Base-by-base conservation (phyloP, 1,139 yeast genomes). In the Lodderomyces metapsilosis region DNA sequence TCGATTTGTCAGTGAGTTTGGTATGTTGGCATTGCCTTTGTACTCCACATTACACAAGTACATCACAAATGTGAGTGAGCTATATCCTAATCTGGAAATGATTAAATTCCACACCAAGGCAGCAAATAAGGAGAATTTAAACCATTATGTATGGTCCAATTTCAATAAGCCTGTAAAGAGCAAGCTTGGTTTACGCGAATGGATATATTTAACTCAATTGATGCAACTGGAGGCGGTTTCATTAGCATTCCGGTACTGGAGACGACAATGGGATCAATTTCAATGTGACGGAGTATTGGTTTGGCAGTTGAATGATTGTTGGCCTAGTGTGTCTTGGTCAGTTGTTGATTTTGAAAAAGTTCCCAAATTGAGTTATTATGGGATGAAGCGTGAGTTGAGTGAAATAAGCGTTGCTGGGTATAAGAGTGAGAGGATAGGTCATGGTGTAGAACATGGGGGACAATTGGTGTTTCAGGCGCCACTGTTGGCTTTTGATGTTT, bases 221-320 rank as follows among this genome's bases (percentile, higher is more conserved):
- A 65, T 74, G 72, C 80, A 74, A 53, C 57, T 72, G 16, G 80
- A 74, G 42, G 74, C 80, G 46, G 52, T 74, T n/a, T 63, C 66
- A 4, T 68, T 60, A 48, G 78, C 78, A 3, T 72, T 68, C 46
- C 53, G 71, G 43, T 62, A 63, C 49, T 74, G 78, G 76, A 60
- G 76, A 53, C 50, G 76, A 13, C 57, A 67, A 43, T 74, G 80
- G 80, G 53, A 59, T 32, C 64, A 66, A 2, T 57, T 58, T 12
- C 60, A 61, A 41, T 51, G 53, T 35, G 74, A 74, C 11, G 78
- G 78, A 0, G 68, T 71, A 2, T 52, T 73, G 28, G 77, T 74
- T 5, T 74, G 80, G 80, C 80, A 74, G 52, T 54, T 71, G 18
- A 73, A 74, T 44, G 80, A 74, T 50, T 74, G 79, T 50, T 74